A percentile compares a stretch with the other conserved stretches of the same genome.
Conservation (phyloP, 2,329 filamentous ascomycete species). For the Ophiostoma novo-ulmi region DNA sequence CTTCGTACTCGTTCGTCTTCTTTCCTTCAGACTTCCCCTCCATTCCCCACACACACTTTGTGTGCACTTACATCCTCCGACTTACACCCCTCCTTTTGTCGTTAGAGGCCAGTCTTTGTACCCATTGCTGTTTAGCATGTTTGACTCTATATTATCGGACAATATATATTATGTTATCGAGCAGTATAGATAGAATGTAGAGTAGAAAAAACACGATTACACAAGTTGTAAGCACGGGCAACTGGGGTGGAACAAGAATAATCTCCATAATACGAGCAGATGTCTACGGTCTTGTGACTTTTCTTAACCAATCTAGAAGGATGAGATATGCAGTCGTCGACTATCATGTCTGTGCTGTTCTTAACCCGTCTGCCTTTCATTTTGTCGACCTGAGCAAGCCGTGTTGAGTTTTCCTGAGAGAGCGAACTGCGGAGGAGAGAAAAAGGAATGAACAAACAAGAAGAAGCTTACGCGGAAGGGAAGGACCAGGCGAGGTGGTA, state of each 20-base stretch:
- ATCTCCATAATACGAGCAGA: conserved; percentile 10
- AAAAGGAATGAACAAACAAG: background rate
- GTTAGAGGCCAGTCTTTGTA: no score
- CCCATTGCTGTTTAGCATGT: no score
- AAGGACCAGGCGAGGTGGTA: background rate
- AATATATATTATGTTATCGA: background rate
- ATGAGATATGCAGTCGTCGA: no score
- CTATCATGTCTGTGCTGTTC: background rate
- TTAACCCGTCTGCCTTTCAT: background rate
- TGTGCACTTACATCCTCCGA: background rate
- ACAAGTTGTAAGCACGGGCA: background rate
- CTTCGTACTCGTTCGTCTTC: background rate
- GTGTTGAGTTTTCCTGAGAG: background rate
- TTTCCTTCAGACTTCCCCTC: background rate
- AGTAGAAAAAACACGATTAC: background rate
- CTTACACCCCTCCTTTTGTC: conserved; percentile 11
- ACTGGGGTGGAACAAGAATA: background rate
- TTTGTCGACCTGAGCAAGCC: no score
- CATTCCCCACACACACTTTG: conserved; percentile 17
- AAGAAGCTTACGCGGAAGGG: background rate
- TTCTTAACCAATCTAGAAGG: background rate
- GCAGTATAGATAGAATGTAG: background rate
- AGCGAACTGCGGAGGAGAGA: background rate
- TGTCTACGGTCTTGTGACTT: conserved; percentile 5
- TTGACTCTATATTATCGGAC: background rate